A percentile compares a stretch with the other conserved stretches of the same genome.
phyloP scores from a whole-genome alignment of 495 filamentous ascomycete species.

The Hypoxylon subgilvum region DNA sequence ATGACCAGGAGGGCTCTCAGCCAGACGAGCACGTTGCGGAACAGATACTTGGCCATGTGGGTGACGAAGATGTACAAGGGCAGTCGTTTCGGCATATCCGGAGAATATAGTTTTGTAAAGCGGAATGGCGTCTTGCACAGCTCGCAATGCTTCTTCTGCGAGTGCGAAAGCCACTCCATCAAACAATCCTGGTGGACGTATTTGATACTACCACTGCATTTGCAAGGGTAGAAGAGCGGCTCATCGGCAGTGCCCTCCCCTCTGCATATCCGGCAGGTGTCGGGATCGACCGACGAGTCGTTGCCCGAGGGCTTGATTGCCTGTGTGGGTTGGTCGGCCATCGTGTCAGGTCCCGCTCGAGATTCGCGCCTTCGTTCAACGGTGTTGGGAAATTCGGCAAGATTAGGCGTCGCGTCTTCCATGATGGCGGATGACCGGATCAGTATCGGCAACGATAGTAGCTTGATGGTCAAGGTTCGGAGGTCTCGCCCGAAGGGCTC shows the following conservation, averaged over 20 bases:
- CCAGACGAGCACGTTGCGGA: slow-evolving; percentile 75
- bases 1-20: slow-evolving; percentile 76
- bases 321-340: slow-evolving; percentile 9
- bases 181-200: slow-evolving; percentile 96
- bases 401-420: slow-evolving; percentile 20
- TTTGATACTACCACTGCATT: slow-evolving; percentile 98
- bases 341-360: slow-evolving; percentile 1
- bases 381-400: slow-evolving; percentile 21
- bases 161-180: slow-evolving; percentile 97
- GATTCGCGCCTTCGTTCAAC: slow-evolving; percentile 17
- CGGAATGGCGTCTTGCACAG: slow-evolving; percentile 97
- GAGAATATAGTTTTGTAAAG: slow-evolving; percentile 96
- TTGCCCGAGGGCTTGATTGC: slow-evolving; percentile 4
- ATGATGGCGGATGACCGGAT: slow-evolving; percentile 5
- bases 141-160: slow-evolving; percentile 98
- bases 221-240: slow-evolving; percentile 95
- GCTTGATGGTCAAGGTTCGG: neutral
- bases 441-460: neutral
- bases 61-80: slow-evolving; percentile 79
- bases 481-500: slow-evolving; percentile 25
- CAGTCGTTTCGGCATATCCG: slow-evolving; percentile 84
- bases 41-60: slow-evolving; percentile 72
- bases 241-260: slow-evolving; percentile 85
- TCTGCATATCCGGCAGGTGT: slow-evolving; percentile 94
- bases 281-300: slow-evolving; percentile 56